Evolutionary conservation across 2,329 filamentous ascomycete genomes (phyloP), one percentile per base, ranked within the genome.

Genomic region (Colletotrichum cereale): DNA sequence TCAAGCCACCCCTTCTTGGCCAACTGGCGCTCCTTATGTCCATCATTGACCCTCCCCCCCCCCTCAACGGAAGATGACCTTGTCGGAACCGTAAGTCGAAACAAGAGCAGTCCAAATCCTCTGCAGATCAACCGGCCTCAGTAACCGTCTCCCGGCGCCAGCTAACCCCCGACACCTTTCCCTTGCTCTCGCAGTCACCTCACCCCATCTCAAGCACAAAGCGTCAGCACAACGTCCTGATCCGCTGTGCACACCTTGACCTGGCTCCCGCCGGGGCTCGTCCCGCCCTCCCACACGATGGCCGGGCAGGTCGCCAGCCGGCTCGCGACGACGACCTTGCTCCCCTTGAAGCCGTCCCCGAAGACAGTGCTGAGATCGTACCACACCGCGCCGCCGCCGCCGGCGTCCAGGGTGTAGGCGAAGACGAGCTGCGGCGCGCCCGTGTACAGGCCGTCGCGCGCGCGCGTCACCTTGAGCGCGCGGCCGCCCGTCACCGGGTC

Each of bases 281-380:
- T 74, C 5, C 82, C 83, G 3, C 76, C 71, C 0, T 72, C 56
- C 82, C 82, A 84, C 11, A 78, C 75, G 47, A 84, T 84, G 5
- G 73, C 62, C 1, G 78, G 78, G 76, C 83, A 84, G 2, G 70
- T 74, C 6, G 66, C 44, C 47, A 80, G 73, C 44, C 74, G 74
- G 69, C 79, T 80, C 14, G 74, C 74, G 14, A 78, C 76, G 6
- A 75, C 76, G 11, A 84, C 29, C 75, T 79, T 81, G 57, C 76
- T 71, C 10, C 81, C 80, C 16, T 58, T 64, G 31, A 84, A 83
- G 5, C 79, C 74, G 65, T 83, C 78, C n/a, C 83, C 83, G 58
- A 84, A 84, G 21, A 83, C 79, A 71, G 79, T 78, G 75, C 77
- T 80, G 31, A 84, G 75, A 70, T 84, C 83, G 68, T 83, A 84